phyloP scores from a whole-genome alignment of 441 rosid species.

The Sinapis alba region DNA sequence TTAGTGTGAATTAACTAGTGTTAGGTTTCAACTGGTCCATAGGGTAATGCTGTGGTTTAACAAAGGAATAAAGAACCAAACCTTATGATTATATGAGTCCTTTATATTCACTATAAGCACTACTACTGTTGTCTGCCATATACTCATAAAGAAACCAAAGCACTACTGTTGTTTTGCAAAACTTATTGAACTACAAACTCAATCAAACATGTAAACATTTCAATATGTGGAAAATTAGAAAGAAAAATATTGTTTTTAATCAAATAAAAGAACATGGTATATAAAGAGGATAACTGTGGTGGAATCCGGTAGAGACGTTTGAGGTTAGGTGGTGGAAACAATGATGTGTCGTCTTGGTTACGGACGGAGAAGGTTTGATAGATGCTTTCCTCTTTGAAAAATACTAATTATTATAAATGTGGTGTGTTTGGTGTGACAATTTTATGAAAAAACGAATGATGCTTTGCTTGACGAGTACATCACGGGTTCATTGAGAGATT shows the following conservation, averaged over 20 bases:
- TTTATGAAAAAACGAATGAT: conserved; percentile 20
- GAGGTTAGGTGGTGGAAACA: conserved; percentile 28
- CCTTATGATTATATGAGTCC: conserved; percentile 1
- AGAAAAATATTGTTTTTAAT: not conserved
- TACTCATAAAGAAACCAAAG: not conserved
- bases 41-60: conserved; percentile 7
- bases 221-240: not conserved
- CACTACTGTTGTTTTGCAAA: not conserved
- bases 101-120: conserved; percentile 11
- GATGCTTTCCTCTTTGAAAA: not conserved
- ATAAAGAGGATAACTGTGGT: not conserved
- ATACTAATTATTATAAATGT: conserved; percentile 11
- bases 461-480: conserved; percentile 31
- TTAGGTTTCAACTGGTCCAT: conserved; percentile 9
- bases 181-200: not conserved
- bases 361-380: not conserved
- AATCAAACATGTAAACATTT: not conserved
- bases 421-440: conserved; percentile 19
- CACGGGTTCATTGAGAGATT: conserved; percentile 30
- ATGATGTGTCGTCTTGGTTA: conserved; percentile 22
- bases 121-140: conserved; percentile 22
- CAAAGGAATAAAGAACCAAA: conserved; percentile 9
- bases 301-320: conserved; percentile 5
- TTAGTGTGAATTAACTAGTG: conserved; percentile 3
- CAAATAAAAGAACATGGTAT: not conserved